A percentile compares a stretch with the other conserved stretches of the same genome.
These are phyloP conservation scores for Capniomyces stellatus DNA, from an alignment of 371 early-diverging fungal species.

Conservation along the genomic window DNA sequence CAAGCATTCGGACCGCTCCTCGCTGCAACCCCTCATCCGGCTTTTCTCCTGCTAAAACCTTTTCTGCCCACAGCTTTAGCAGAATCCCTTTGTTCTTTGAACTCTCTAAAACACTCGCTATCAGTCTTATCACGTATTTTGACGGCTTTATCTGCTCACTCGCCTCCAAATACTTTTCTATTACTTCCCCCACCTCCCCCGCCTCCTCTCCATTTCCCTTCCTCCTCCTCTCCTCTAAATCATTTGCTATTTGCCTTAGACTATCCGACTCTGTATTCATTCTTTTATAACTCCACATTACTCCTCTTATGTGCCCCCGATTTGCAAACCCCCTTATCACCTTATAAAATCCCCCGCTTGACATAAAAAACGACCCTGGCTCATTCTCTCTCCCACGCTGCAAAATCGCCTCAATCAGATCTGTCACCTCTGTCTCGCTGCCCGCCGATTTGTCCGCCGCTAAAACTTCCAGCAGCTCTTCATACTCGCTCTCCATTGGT, in stretches of 20 bases:
- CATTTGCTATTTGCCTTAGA: not conserved
- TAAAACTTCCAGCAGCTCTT: not conserved
- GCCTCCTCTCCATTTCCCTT: too few relatives aligned
- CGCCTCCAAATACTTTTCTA: not conserved
- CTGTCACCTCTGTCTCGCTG: not conserved
- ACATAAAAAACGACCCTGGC: not conserved
- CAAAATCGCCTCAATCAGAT: not conserved
- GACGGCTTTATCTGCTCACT: not conserved
- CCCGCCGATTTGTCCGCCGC: not conserved
- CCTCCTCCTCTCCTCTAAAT: too few relatives aligned
- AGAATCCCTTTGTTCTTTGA: not conserved
- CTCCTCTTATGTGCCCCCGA: not conserved
- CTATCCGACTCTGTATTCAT: not conserved
- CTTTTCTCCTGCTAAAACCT: not conserved
- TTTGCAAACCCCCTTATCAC: not conserved
- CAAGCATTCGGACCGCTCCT: not conserved
- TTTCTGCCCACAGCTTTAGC: slow-evolving; percentile 1
- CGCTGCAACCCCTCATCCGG: not conserved
- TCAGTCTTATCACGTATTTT: not conserved
- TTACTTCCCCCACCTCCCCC: not conserved
- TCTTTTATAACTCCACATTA: slow-evolving; percentile 1
- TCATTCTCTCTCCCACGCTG: not conserved
- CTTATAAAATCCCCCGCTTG: not conserved
- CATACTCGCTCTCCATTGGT: not conserved
- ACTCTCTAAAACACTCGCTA: not conserved